phyloP scores from a whole-genome alignment of 306 rosid species.

The Quercus mongolica region DNA sequence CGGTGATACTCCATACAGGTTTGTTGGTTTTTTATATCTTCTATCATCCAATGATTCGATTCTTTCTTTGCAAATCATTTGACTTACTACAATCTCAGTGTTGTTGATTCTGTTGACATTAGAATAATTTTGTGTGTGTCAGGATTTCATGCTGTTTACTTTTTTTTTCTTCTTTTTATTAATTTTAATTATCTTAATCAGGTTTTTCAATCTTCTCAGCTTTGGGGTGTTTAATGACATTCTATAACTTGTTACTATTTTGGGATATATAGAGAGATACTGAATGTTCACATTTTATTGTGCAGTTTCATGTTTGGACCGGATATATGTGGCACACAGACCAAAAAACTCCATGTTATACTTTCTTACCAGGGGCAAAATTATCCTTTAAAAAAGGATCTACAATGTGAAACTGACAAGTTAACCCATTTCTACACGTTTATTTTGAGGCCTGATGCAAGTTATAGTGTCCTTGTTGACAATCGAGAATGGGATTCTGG shows the following conservation, averaged over 20 bases:
- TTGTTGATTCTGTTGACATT: background rate
- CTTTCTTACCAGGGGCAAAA: conserved; percentile 97
- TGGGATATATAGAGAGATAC: background rate
- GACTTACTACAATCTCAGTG: background rate
- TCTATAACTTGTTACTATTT: background rate
- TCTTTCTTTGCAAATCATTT: background rate
- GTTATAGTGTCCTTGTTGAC: conserved; percentile 82
- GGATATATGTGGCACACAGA: conserved; percentile 85
- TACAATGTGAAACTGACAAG: conserved; percentile 95
- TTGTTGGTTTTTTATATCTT: background rate
- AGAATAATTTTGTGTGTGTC: background rate
- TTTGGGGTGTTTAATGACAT: background rate
- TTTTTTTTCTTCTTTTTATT: background rate
- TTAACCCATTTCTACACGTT: conserved; percentile 96
- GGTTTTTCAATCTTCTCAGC: background rate
- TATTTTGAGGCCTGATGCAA: conserved; percentile 87
- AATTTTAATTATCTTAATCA: background rate
- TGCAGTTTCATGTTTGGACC: conserved; percentile 97
- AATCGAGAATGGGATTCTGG: conserved; percentile 92
- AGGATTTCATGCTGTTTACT: background rate
- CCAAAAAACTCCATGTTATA: conserved; percentile 88
- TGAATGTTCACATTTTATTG: conserved; percentile 22
- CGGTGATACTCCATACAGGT: conserved; percentile 97
- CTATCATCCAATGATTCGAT: background rate
- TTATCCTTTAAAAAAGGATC: conserved; percentile 85